A percentile compares a stretch with the other conserved stretches of the same genome.
These are phyloP conservation scores for Arthroderma uncinatum DNA, from an alignment of 2,329 filamentous ascomycete species.

Conservation along the genomic window DNA sequence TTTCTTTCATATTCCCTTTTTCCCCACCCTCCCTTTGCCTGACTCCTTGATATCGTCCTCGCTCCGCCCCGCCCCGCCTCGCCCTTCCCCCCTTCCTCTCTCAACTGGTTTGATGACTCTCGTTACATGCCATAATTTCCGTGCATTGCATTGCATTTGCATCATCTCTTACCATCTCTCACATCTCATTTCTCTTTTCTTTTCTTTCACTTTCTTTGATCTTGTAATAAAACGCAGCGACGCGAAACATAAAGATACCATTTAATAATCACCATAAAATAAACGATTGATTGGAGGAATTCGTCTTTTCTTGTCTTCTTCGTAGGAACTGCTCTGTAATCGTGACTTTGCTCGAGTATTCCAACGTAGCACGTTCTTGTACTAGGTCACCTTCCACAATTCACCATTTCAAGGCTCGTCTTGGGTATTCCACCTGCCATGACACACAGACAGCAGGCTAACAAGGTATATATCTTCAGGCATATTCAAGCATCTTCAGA, in stretches of 20 bases:
- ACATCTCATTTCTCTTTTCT: not conserved
- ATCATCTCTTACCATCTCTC: too few species aligned
- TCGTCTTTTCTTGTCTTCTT: not conserved
- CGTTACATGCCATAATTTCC: not conserved
- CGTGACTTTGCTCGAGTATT: too few species aligned
- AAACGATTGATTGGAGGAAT: not conserved
- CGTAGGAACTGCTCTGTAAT: not conserved
- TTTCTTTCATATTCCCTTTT: not conserved
- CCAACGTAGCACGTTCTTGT: too few species aligned
- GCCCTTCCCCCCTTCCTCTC: not conserved
- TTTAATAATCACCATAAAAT: not conserved
- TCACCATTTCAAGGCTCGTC: too few species aligned
- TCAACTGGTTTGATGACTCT: not conserved
- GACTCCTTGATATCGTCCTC: too few species aligned
- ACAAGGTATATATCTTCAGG: too few species aligned
- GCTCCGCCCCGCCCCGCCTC: too few species aligned
- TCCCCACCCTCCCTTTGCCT: not conserved
- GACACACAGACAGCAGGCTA: too few species aligned
- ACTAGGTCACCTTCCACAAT: too few species aligned
- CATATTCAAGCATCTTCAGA: too few species aligned
- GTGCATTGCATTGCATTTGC: too few species aligned
- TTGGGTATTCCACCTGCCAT: too few species aligned
- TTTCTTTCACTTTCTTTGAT: not conserved
- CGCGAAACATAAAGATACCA: not conserved
- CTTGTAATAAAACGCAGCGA: not conserved